Percentiles rank a stretch among this genome's conserved stretches.
These are phyloP conservation scores for Penicillium daleae DNA, from an alignment of 495 filamentous ascomycete genomes.

Conservation along the genomic window DNA sequence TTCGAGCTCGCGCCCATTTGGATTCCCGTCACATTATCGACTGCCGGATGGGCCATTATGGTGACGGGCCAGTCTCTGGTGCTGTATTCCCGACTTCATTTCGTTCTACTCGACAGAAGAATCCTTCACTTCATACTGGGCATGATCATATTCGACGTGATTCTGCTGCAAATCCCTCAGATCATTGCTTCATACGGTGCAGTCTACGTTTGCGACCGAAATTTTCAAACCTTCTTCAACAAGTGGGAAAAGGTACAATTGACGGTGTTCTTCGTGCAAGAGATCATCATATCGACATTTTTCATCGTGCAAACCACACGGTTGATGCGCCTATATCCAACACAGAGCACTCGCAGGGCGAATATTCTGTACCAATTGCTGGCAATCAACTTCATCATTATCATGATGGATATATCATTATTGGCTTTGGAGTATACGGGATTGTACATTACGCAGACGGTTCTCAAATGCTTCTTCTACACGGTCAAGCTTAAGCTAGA, in stretches of 20 bases:
- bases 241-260: constrained; percentile 45
- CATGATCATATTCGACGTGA: constrained; percentile 56
- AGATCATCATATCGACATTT: constrained; percentile 45
- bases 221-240: constrained; percentile 39
- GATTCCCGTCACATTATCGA: constrained; percentile 38
- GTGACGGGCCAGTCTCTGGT: constrained; percentile 63
- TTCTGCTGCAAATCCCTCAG: constrained; percentile 50
- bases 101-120: constrained; percentile 46
- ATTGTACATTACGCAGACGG: constrained; percentile 42
- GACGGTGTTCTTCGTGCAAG: constrained; percentile 46
- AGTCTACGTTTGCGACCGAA: constrained; percentile 15
- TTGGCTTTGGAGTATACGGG: constrained; percentile 38
- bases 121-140: constrained; percentile 45
- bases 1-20: constrained; percentile 41
- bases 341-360: constrained; percentile 25
- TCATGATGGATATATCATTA: constrained; percentile 39
- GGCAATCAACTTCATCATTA: constrained; percentile 41
- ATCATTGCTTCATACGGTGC: constrained; percentile 50
- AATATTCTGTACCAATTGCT: constrained; percentile 47
- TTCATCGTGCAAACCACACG: constrained; percentile 45
- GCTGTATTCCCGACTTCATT: constrained; percentile 61
- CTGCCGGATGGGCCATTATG: constrained; percentile 57
- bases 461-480: constrained; percentile 48
- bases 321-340: constrained; percentile 36
- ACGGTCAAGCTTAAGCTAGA: constrained; percentile 56